Base-by-base conservation (phyloP, 495 filamentous ascomycete genomes). In the Talaromyces adpressus region DNA sequence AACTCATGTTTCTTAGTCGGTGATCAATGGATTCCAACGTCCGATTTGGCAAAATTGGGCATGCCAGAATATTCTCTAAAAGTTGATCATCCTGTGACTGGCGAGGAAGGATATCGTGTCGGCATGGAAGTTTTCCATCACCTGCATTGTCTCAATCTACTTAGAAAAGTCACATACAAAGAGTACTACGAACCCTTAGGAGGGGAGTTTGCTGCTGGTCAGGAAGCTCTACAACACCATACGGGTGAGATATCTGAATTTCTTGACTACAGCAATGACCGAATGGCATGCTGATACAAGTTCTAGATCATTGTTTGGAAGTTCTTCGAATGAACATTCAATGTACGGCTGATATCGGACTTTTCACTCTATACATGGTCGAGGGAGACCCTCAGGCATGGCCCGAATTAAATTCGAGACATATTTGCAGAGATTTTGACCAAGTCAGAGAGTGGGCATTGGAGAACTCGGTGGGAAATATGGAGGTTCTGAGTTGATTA, bases 21-120 rank as follows among this genome's bases (percentile, higher is more conserved):
- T 41, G 57, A 59, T 25, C 57, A 36, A 41, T 59, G 57, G 57
- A 59, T 59, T 41, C 57, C 57, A 36, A 59, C 41, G n/a, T 59
- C 57, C 12, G 29, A 14, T 36, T 25, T 59, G 34, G 30, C 29
- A 34, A 36, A 36, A 25, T 25, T 59, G 2, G 57, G 34, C 5
- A 59, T 59, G 57, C 57, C 57, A 16, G 57, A 34, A 34, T 25
- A 18, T n/a, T 59, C 57, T 11, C 11, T 59, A 1, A 59, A 36
- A 22, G 57, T 41, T 12, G 4, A 59, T 14, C 57, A 59, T 41
- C 27, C 57, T 14, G 57, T 14, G 9, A 59, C 57, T 2, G 57
- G 29, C 22, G 57, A 59, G 34, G 57, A 59, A 6, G 57, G 57
- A 20, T 59, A 59, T 9, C 57, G 57, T 25, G 57, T 59, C 27